These are phyloP conservation scores for Suhomyces bribrorum DNA, from an alignment of 1,139 yeast species.

Conservation along the genomic window DNA sequence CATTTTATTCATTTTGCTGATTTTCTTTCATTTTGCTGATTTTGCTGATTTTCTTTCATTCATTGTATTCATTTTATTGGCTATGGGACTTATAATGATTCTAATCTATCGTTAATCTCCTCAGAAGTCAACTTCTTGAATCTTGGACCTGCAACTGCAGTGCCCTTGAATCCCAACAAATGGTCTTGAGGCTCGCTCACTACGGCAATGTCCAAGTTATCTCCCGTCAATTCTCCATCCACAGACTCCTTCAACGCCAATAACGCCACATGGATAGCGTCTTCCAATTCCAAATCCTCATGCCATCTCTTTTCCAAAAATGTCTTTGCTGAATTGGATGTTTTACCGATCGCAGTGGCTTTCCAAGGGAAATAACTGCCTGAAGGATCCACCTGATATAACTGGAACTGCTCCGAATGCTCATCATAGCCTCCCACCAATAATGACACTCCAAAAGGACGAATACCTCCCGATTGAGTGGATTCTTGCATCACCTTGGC, in stretches of 20 bases:
- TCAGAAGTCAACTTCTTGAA: constrained; percentile 82
- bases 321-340: constrained; percentile 91
- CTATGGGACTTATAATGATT: constrained; percentile 75
- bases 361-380: constrained; percentile 99
- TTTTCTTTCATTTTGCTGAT: no score
- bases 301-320: constrained; percentile 98
- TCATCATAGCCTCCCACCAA: constrained; percentile 94
- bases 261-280: constrained; percentile 95
- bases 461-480: constrained; percentile 96
- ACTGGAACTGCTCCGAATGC: constrained; percentile 67
- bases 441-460: constrained; percentile 96
- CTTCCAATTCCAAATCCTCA: constrained; percentile 93
- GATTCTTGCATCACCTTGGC: constrained; percentile 98
- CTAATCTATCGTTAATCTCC: constrained; percentile 93
- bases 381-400: constrained; percentile 97
- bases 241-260: constrained; percentile 93
- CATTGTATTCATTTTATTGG: no score
- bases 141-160: constrained; percentile 81
- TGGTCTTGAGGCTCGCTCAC: constrained; percentile 84
- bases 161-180: constrained; percentile 82
- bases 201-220: constrained; percentile 89
- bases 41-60: no score
- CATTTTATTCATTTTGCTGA: no score
- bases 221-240: constrained; percentile 97
- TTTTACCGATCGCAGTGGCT: constrained; percentile 98